These are phyloP conservation scores for Stagonosporopsis chrysanthemi DNA, from an alignment of 2,329 filamentous ascomycete genomes.

Conservation along the genomic window DNA sequence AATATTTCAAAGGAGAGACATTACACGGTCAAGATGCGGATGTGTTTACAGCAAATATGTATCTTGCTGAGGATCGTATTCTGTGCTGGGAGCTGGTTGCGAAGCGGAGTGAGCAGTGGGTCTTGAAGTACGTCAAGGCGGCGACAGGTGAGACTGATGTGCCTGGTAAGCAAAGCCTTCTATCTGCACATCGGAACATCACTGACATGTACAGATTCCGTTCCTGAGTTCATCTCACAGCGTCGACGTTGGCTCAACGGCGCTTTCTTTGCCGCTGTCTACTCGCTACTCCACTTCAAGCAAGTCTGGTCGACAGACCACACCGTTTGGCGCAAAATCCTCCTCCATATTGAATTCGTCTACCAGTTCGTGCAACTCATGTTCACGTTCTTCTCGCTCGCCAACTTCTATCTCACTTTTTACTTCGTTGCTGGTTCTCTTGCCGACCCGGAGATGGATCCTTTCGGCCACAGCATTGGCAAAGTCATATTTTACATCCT, in stretches of 20 bases:
- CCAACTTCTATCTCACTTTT: slow-evolving; percentile 99
- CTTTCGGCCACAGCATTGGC: slow-evolving; percentile 88
- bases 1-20: slow-evolving; percentile 99
- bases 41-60: slow-evolving; percentile 98
- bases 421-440: slow-evolving; percentile 96
- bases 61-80: slow-evolving; percentile 87
- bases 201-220: slow-evolving; percentile 66
- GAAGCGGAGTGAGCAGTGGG: slow-evolving; percentile 93
- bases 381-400: slow-evolving; percentile 97
- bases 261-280: slow-evolving; percentile 97
- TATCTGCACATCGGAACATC: not conserved
- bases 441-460: slow-evolving; percentile 79
- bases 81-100: slow-evolving; percentile 95
- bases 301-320: slow-evolving; percentile 96
- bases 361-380: slow-evolving; percentile 92
- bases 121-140: slow-evolving; percentile 96
- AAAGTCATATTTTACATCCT: slow-evolving; percentile 85
- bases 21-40: slow-evolving; percentile 95
- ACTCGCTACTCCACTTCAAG: slow-evolving; percentile 92
- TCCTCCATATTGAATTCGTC: slow-evolving; percentile 92
- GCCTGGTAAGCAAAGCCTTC: slow-evolving; percentile 70
- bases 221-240: slow-evolving; percentile 97
- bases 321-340: slow-evolving; percentile 83
- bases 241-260: slow-evolving; percentile 97
- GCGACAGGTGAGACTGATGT: slow-evolving; percentile 98